These are phyloP conservation scores for Prunus mira DNA, from an alignment of 306 rosid species.

Conservation along the genomic window DNA sequence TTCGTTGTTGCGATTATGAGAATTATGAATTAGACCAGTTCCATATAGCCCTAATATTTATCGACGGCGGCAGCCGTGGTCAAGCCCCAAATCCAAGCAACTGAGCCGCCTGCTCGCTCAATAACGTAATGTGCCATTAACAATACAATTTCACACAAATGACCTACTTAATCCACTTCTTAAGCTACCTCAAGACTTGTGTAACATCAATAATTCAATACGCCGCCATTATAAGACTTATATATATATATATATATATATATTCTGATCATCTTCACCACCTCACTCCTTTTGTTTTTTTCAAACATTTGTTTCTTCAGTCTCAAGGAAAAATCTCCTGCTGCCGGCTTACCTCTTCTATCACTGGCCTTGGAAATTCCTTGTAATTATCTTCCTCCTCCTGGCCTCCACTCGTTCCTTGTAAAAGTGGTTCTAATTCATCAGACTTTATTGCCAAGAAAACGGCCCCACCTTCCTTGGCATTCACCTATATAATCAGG, in stretches of 20 bases:
- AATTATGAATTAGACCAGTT: background rate
- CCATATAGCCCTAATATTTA: background rate
- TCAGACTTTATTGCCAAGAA: conserved; percentile 25
- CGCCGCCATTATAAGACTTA: background rate
- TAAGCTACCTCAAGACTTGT: conserved; percentile 19
- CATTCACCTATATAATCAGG: conserved; percentile 22
- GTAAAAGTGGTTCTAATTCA: background rate
- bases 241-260: background rate
- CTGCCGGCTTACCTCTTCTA: conserved; percentile 34
- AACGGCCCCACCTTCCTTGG: conserved; percentile 19
- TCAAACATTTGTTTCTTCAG: conserved; percentile 34
- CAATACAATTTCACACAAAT: background rate
- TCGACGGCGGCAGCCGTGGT: conserved; percentile 7
- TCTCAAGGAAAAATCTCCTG: conserved; percentile 24
- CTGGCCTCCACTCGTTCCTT: conserved; percentile 22
- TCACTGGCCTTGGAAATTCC: background rate
- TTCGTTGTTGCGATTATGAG: background rate
- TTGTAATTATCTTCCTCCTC: background rate
- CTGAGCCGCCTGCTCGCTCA: background rate
- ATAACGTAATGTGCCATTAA: conserved; percentile 4
- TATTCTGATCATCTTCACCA: background rate
- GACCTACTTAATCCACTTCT: background rate
- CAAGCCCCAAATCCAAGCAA: conserved; percentile 12
- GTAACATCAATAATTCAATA: conserved; percentile 6
- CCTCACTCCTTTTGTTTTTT: background rate